These are phyloP conservation scores for Talinum fruticosum DNA, from an alignment of 148 eudicot genomes.

Conservation along the genomic window DNA sequence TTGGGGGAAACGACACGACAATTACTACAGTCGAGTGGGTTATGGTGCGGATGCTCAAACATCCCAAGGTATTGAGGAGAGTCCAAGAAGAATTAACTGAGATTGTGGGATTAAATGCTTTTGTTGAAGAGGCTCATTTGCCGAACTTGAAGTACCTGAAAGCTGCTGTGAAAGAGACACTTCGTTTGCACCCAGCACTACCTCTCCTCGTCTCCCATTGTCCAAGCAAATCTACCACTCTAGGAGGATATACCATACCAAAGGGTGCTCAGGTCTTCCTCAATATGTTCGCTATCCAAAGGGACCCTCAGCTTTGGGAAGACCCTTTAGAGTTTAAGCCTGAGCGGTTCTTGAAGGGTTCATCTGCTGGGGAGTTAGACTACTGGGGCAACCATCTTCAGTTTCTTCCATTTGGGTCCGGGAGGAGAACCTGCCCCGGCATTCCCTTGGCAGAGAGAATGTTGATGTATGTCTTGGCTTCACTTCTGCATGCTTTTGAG, in stretches of 20 bases:
- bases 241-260: conserved; percentile 39
- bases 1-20: conserved; percentile 43
- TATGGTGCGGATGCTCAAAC: conserved; percentile 33
- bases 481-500: conserved; percentile 36
- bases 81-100: conserved; percentile 36
- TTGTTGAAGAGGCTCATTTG: conserved; percentile 37
- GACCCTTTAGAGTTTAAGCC: conserved; percentile 34
- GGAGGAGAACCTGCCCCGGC: conserved; percentile 49
- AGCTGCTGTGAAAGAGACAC: conserved; percentile 42
- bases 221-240: conserved; percentile 17
- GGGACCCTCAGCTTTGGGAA: background rate
- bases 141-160: conserved; percentile 31
- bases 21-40: conserved; percentile 35
- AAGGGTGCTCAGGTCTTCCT: conserved; percentile 27
- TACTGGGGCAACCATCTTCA: conserved; percentile 32
- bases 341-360: conserved; percentile 30
- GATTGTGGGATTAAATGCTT: conserved; percentile 24
- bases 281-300: conserved; percentile 14
- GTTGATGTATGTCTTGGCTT: conserved; percentile 31
- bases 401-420: conserved; percentile 46
- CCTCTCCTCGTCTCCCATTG: conserved; percentile 32
- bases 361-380: conserved; percentile 15
- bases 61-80: conserved; percentile 24
- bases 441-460: conserved; percentile 35
- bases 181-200: conserved; percentile 35